A percentile compares a stretch with the other conserved stretches of the same genome.
Conservation (phyloP, 176 grass and related monocot genomes). For the Eleusine indica region DNA sequence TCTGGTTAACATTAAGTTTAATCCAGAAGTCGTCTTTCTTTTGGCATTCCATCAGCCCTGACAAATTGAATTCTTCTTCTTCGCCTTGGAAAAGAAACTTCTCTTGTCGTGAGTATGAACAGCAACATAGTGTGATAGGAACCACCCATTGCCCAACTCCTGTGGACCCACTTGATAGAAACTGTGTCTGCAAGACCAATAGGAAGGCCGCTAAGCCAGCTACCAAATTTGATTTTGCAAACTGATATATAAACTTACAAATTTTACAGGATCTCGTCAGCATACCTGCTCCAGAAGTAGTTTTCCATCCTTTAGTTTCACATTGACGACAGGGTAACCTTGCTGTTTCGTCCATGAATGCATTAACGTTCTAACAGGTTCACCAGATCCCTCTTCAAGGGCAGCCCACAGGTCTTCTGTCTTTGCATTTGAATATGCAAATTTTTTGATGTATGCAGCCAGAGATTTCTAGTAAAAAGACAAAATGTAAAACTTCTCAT, state of each 20-base stretch:
- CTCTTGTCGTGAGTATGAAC: conserved; percentile 70
- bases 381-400: conserved; percentile 89
- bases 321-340: conserved; percentile 87
- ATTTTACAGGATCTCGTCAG: background rate
- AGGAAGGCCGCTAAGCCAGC: conserved; percentile 7
- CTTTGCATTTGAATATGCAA: conserved; percentile 93
- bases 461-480: conserved; percentile 78
- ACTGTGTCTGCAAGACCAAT: conserved; percentile 71
- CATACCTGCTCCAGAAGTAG: conserved; percentile 79
- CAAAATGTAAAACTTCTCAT: background rate
- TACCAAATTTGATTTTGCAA: conserved; percentile 22
- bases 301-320: conserved; percentile 61
- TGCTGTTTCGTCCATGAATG: conserved; percentile 98
- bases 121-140: conserved; percentile 80
- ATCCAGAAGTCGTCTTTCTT: conserved; percentile 64
- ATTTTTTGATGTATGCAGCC: conserved; percentile 82
- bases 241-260: conserved; percentile 8
- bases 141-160: conserved; percentile 85
- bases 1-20: conserved; percentile 90
- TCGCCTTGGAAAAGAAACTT: conserved; percentile 77
- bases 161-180: conserved; percentile 71
- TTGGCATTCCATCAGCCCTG: conserved; percentile 46
- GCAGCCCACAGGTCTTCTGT: conserved; percentile 94
- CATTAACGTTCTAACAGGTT: conserved; percentile 87
- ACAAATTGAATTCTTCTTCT: conserved; percentile 55